Evolutionary conservation across 2,329 filamentous ascomycete genomes (phyloP), one percentile per base, ranked within the genome.

Genomic region (Alternaria dauci): DNA sequence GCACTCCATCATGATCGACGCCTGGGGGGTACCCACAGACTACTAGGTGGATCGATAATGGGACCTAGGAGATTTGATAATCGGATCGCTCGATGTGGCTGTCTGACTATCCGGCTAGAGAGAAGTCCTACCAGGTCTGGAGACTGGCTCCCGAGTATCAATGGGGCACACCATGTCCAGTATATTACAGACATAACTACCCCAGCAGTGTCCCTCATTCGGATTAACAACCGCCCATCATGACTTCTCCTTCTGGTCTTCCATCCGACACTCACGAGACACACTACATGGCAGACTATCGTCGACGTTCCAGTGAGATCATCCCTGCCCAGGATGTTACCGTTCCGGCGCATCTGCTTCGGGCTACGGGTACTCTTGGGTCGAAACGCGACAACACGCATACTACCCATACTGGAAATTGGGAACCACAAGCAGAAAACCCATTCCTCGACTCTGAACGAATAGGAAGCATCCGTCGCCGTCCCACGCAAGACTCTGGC

Each of bases 291-390:
- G 30, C 52, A 39, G 46, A 59, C 9, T 26, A 36, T 12, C 46
- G 39, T 34, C 58, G 52, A 39, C 47, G 48, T 23, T 58, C 58
- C 42, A 63, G 52, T 51, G 56, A 48, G 14, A 47, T 47, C 43
- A 57, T 46, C 34, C 39, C 54, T 12, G 9, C 25, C 23, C 59
- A 68, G 47, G 63, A 70, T 62, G 68, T 70, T 46, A 57, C 65
- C 26, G 67, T 71, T 50, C 67, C 69, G 38, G 66, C 63, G 16
- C 67, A 71, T 48, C 69, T 71, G 20, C 56, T 71, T 25, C 69
- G 65, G 53, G 55, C 64, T 16, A 62, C 63, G 38, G 61, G 56
- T 6, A 64, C 63, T 28, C 55, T 64, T 44, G 62, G 61, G 30
- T 69, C 69, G 2, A 56, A 62, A 39, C 64, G 69, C 28, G 67